A percentile compares a stretch with the other conserved stretches of the same genome.
These are phyloP conservation scores for Neurospora sp. DNA, from an alignment of 495 filamentous ascomycete genomes.

Conservation along the genomic window DNA sequence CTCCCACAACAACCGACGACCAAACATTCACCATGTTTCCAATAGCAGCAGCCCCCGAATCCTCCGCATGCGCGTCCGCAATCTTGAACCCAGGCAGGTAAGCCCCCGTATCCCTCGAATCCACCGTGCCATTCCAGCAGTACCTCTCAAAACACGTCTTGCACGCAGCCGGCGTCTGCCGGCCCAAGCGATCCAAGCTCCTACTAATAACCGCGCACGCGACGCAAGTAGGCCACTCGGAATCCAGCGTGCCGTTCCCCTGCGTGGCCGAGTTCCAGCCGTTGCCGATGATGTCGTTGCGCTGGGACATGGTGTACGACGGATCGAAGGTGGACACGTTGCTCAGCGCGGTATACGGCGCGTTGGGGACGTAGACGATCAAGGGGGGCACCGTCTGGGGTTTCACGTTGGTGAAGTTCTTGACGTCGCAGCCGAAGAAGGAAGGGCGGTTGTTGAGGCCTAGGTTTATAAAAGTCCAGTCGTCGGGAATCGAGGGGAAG, in stretches of 20 bases:
- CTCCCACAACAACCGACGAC: not conserved
- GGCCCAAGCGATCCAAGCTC: slow-evolving; percentile 57
- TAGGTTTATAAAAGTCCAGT: slow-evolving; percentile 78
- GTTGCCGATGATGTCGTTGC: slow-evolving; percentile 73
- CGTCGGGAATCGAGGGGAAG: slow-evolving; percentile 75
- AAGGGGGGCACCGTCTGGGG: slow-evolving; percentile 44
- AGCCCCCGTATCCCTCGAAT: slow-evolving; percentile 23
- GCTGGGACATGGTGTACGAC: slow-evolving; percentile 48
- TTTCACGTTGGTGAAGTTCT: slow-evolving; percentile 45
- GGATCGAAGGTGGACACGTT: slow-evolving; percentile 69
- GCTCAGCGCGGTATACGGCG: slow-evolving; percentile 60
- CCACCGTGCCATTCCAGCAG: slow-evolving; percentile 76
- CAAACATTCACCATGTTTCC: not conserved
- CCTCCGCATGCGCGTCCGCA: slow-evolving; percentile 6
- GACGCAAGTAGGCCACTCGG: slow-evolving; percentile 66
- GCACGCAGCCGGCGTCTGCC: slow-evolving; percentile 56
- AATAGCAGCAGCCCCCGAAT: not conserved
- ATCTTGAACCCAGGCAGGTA: slow-evolving; percentile 28
- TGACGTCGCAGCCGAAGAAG: slow-evolving; percentile 82
- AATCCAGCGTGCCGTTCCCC: slow-evolving; percentile 66
- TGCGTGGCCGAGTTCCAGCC: slow-evolving; percentile 74
- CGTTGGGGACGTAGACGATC: slow-evolving; percentile 85
- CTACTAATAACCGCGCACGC: slow-evolving; percentile 82
- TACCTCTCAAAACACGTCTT: slow-evolving; percentile 64
- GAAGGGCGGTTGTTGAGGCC: slow-evolving; percentile 77